These are phyloP conservation scores for Podaxis mareebaensis DNA, from an alignment of 768 basidiomycete genomes.

Conservation along the genomic window DNA sequence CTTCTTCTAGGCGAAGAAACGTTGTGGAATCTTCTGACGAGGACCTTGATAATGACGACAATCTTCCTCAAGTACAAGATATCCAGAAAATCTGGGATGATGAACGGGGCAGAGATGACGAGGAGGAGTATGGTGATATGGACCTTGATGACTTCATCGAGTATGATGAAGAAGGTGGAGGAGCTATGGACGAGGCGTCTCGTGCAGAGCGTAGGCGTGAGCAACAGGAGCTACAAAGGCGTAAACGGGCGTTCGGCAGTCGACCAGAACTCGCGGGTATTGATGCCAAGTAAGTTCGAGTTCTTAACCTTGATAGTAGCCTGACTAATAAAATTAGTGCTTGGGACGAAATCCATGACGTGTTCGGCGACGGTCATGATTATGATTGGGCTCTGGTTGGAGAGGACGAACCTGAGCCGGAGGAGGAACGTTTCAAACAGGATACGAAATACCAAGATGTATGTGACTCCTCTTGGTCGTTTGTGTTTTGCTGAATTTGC, in stretches of 20 bases:
- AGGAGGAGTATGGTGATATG: slow-evolving; percentile 73
- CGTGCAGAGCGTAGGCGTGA: slow-evolving; percentile 75
- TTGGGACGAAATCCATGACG: slow-evolving; percentile 94
- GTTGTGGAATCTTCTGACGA: slow-evolving; percentile 78
- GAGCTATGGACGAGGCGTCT: slow-evolving; percentile 72
- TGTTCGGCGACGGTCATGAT: slow-evolving; percentile 95
- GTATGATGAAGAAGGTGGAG: slow-evolving; percentile 79
- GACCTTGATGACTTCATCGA: slow-evolving; percentile 81
- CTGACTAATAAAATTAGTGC: slow-evolving; percentile 51
- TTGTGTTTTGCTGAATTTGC: slow-evolving; percentile 5
- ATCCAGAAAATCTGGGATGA: slow-evolving; percentile 86
- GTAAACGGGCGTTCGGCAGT: slow-evolving; percentile 61
- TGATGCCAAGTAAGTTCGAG: slow-evolving; percentile 70
- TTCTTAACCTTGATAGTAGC: slow-evolving; percentile 4
- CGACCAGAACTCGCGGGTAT: slow-evolving; percentile 77
- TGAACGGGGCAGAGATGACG: slow-evolving; percentile 61
- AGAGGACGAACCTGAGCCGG: slow-evolving; percentile 62
- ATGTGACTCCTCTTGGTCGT: slow-evolving; percentile 21
- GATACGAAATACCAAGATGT: slow-evolving; percentile 90
- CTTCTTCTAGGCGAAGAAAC: slow-evolving; percentile 57
- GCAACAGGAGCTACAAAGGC: slow-evolving; percentile 65
- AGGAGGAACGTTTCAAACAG: slow-evolving; percentile 53
- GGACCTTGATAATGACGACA: slow-evolving; percentile 61
- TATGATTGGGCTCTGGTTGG: slow-evolving; percentile 93
- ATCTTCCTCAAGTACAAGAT: slow-evolving; percentile 59